A percentile compares a stretch with the other conserved stretches of the same genome.
Conservation (phyloP, 2,329 filamentous ascomycete genomes). For the Colletotrichum graminicola region DNA sequence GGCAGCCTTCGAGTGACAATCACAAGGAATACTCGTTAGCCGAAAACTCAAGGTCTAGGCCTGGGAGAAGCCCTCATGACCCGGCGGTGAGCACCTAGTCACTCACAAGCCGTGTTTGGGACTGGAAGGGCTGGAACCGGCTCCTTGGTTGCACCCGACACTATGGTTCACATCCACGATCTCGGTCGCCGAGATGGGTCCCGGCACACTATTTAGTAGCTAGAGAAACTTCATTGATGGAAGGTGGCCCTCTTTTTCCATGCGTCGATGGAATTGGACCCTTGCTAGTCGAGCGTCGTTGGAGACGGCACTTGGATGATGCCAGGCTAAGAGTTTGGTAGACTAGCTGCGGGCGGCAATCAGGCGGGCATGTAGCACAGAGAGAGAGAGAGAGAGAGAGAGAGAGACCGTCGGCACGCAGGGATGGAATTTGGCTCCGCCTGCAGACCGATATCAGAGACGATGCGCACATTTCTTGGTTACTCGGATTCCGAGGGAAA, state of each 20-base stretch:
- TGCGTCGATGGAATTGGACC: conserved; percentile 1
- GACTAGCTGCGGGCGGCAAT: conserved; percentile 3
- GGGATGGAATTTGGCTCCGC: background rate
- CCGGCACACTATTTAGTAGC: background rate
- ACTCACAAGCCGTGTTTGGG: conserved; percentile 9
- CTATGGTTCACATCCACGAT: conserved; percentile 4
- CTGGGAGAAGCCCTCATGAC: conserved; percentile 4
- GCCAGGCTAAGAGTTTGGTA: background rate
- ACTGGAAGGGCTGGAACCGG: background rate
- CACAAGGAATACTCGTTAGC: background rate
- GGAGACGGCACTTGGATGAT: conserved; percentile 1
- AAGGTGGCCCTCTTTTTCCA: background rate
- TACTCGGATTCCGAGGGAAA: too few species aligned
- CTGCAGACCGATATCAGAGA: background rate
- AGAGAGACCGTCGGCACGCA: background rate
- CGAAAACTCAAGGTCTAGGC: background rate
- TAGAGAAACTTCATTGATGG: background rate
- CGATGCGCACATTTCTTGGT: background rate
- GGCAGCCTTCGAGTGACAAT: background rate
- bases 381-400: too few species aligned
- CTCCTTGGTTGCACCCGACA: background rate
- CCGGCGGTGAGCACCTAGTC: background rate
- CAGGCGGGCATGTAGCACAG: background rate
- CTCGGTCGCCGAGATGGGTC: conserved; percentile 26
- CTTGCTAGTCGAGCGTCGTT: background rate